Evolutionary conservation across 208 protist genomes (phyloP).

Genomic region (Trichomonas vaginalis): DNA sequence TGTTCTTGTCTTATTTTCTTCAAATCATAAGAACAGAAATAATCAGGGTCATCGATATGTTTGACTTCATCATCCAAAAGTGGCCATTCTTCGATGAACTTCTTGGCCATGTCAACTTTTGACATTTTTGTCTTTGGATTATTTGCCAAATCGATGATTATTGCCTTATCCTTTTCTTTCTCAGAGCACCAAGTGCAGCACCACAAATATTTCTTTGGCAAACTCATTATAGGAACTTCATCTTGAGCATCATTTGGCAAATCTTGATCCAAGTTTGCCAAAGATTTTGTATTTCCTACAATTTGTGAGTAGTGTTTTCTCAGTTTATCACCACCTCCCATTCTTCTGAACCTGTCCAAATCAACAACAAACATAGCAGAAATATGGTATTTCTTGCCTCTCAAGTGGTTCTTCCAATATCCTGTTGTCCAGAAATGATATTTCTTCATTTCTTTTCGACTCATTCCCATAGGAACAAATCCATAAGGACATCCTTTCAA

Average conservation of each 20-base stretch:
- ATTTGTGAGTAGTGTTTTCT: slow-evolving; percentile 38
- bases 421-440: slow-evolving; percentile 47
- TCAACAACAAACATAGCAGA: slow-evolving; percentile 47
- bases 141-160: slow-evolving; percentile 51
- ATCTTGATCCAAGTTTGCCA: slow-evolving; percentile 37
- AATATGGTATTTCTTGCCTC: slow-evolving; percentile 41
- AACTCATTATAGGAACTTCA: slow-evolving; percentile 39
- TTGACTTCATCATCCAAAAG: neutral
- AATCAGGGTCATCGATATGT: neutral
- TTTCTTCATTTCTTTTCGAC: slow-evolving; percentile 62
- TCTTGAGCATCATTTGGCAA: slow-evolving; percentile 46
- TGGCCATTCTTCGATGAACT: neutral
- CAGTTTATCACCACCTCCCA: slow-evolving; percentile 33
- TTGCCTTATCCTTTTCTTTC: slow-evolving; percentile 26
- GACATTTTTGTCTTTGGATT: slow-evolving; percentile 47
- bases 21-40: neutral
- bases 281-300: slow-evolving; percentile 37
- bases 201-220: slow-evolving; percentile 50
- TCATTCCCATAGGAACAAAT: slow-evolving; percentile 87
- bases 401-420: slow-evolving; percentile 29
- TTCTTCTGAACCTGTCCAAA: slow-evolving; percentile 34
- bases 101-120: slow-evolving; percentile 39
- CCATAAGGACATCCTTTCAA: slow-evolving; percentile 64
- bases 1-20: neutral
- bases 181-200: slow-evolving; percentile 45